A percentile compares a stretch with the other conserved stretches of the same genome.
phyloP scores from a whole-genome alignment of 257 asterid species.

The Fraxinus anomala region DNA sequence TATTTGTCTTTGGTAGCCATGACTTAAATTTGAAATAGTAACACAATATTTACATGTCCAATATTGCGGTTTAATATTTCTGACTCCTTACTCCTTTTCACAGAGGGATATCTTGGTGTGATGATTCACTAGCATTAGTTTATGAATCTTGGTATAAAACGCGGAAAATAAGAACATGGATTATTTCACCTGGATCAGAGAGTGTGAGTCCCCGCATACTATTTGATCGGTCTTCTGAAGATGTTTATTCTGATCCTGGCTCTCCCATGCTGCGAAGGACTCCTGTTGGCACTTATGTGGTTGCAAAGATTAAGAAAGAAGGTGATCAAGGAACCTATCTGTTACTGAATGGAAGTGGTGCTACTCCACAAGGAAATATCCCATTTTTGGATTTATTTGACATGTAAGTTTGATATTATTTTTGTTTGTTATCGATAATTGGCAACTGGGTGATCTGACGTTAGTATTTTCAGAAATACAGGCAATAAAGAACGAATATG shows the following conservation, averaged over 20 bases:
- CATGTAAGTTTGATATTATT: slow-evolving; percentile 67
- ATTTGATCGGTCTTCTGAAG: slow-evolving; percentile 98
- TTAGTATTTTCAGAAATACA: slow-evolving; percentile 69
- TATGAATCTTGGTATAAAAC: slow-evolving; percentile 97
- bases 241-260: slow-evolving; percentile 99
- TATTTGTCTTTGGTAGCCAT: neutral
- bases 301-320: slow-evolving; percentile 81
- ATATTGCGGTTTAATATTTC: neutral
- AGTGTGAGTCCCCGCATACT: slow-evolving; percentile 67
- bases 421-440: slow-evolving; percentile 26
- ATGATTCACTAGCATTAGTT: slow-evolving; percentile 86
- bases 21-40: neutral
- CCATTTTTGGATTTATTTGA: slow-evolving; percentile 93
- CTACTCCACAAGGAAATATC: slow-evolving; percentile 94
- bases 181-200: slow-evolving; percentile 73
- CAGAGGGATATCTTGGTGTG: slow-evolving; percentile 97
- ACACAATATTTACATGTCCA: neutral
- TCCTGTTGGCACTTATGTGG: slow-evolving; percentile 77
- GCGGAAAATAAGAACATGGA: slow-evolving; percentile 75
- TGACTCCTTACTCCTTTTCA: slow-evolving; percentile 22
- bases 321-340: slow-evolving; percentile 61
- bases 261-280: slow-evolving; percentile 93
- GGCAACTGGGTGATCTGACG: slow-evolving; percentile 42
- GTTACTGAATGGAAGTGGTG: slow-evolving; percentile 86
- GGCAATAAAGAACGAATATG: slow-evolving; percentile 94